A percentile compares a stretch with the other conserved stretches of the same genome.
Conservation (phyloP, 225 moss, liverwort and hornwort species). For the Climacium dendroides region DNA sequence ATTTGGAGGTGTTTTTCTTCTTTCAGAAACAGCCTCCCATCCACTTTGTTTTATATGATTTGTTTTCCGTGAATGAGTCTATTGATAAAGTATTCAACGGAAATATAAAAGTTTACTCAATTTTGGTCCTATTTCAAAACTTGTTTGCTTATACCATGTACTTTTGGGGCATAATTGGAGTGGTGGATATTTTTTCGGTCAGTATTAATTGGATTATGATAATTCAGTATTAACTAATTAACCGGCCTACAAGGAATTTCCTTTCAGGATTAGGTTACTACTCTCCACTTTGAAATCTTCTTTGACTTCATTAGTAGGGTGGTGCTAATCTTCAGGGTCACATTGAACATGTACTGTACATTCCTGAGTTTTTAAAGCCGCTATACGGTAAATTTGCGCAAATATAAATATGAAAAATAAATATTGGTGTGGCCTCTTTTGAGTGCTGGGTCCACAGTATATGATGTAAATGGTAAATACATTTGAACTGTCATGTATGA, state of each 20-base stretch:
- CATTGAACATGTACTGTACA: neutral
- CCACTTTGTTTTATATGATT: neutral
- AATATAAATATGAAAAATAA: neutral
- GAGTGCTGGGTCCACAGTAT: neutral
- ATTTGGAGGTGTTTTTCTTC: conserved; percentile 47
- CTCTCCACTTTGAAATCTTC: neutral
- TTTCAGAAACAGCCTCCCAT: neutral
- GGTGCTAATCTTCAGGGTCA: neutral
- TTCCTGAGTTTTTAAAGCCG: neutral
- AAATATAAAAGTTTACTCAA: neutral
- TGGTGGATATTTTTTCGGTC: neutral
- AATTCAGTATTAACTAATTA: neutral
- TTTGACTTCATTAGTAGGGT: neutral
- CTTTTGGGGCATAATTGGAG: neutral
- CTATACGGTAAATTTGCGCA: neutral
- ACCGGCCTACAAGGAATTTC: neutral
- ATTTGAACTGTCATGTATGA: neutral
- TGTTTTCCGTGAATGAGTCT: neutral
- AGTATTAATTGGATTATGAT: neutral
- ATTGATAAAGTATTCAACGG: neutral
- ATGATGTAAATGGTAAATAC: neutral
- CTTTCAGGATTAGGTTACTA: neutral
- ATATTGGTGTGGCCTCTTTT: neutral
- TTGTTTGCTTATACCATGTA: neutral
- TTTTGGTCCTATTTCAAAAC: neutral